phyloP scores from a whole-genome alignment of 495 filamentous ascomycete species.

The Lepraria neglecta region DNA sequence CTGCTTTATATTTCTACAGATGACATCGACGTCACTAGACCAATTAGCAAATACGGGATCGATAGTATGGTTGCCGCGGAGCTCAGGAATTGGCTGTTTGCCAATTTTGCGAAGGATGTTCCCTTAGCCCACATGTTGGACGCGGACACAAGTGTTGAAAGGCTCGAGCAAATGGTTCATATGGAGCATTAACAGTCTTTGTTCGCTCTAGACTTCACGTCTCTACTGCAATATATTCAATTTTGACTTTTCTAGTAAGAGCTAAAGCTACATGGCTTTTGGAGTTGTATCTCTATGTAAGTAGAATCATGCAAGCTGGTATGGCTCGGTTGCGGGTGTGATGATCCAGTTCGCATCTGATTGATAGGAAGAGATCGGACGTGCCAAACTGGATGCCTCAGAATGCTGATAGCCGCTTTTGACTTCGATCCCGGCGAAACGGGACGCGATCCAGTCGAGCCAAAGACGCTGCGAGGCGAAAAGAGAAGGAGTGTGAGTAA shows the following conservation, averaged over 20 bases:
- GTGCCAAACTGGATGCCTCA: neutral
- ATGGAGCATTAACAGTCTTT: no score
- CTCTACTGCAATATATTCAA: no score
- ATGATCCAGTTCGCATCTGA: slow-evolving; percentile 19
- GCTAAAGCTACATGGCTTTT: neutral
- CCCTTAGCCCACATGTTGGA: slow-evolving; percentile 35
- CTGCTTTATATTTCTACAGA: slow-evolving; percentile 25
- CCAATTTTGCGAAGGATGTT: slow-evolving; percentile 37
- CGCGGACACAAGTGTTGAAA: slow-evolving; percentile 9
- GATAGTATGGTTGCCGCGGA: slow-evolving; percentile 47
- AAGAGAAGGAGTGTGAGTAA: slow-evolving; percentile 33
- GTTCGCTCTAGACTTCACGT: no score
- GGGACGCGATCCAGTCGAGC: slow-evolving; percentile 38
- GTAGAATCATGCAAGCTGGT: slow-evolving; percentile 5
- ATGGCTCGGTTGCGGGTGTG: slow-evolving; percentile 7
- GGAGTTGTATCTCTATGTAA: neutral
- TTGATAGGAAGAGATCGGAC: slow-evolving; percentile 12
- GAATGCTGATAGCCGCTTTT: slow-evolving; percentile 3
- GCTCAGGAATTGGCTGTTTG: slow-evolving; percentile 44
- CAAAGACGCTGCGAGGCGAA: slow-evolving; percentile 32
- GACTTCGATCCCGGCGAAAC: slow-evolving; percentile 30
- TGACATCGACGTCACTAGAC: slow-evolving; percentile 40
- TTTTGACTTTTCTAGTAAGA: no score
- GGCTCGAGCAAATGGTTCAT: neutral
- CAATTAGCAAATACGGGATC: slow-evolving; percentile 38